Percentiles rank a stretch among this genome's conserved stretches.
phyloP scores from a whole-genome alignment of 805 yeast genomes.

The Metschnikowia matae region DNA sequence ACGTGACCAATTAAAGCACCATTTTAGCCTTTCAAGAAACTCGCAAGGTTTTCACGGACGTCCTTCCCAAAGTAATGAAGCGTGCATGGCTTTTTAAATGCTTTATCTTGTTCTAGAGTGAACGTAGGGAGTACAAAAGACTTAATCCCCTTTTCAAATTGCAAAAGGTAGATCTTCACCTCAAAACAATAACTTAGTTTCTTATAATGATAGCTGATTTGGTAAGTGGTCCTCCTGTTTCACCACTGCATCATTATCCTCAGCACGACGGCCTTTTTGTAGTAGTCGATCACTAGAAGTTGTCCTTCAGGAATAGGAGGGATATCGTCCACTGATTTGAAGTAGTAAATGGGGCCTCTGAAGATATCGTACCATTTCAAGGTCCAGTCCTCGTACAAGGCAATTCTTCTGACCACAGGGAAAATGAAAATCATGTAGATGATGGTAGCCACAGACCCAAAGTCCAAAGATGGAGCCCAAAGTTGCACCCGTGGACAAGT shows the following conservation, averaged over 20 bases:
- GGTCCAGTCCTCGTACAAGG: constrained; percentile 64
- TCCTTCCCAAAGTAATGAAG: too few relatives aligned
- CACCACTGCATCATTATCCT: constrained; percentile 14
- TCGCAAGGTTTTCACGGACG: too few relatives aligned
- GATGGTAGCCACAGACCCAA: constrained; percentile 52
- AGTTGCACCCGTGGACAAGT: constrained; percentile 49
- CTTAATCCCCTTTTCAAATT: too few relatives aligned
- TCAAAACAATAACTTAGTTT: too few relatives aligned
- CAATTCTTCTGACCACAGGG: constrained; percentile 60
- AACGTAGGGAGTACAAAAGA: too few relatives aligned
- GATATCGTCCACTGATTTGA: constrained; percentile 52
- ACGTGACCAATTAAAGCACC: too few relatives aligned
- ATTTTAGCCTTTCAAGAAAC: too few relatives aligned
- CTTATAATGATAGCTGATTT: too few relatives aligned
- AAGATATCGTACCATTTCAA: constrained; percentile 52
- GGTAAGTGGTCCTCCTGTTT: constrained; percentile 15
- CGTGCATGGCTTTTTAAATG: too few relatives aligned
- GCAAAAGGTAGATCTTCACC: too few relatives aligned
- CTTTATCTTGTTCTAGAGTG: too few relatives aligned
- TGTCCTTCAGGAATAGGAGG: constrained; percentile 66
- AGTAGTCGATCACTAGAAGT: constrained; percentile 56
- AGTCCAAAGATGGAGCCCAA: constrained; percentile 61
- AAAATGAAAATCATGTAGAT: constrained; percentile 51
- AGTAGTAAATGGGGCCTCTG: constrained; percentile 53
- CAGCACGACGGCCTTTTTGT: constrained; percentile 53